Evolutionary conservation across 192 early-diverging fungal genomes (phyloP).

Genomic region (Linnemannia elongata): DNA sequence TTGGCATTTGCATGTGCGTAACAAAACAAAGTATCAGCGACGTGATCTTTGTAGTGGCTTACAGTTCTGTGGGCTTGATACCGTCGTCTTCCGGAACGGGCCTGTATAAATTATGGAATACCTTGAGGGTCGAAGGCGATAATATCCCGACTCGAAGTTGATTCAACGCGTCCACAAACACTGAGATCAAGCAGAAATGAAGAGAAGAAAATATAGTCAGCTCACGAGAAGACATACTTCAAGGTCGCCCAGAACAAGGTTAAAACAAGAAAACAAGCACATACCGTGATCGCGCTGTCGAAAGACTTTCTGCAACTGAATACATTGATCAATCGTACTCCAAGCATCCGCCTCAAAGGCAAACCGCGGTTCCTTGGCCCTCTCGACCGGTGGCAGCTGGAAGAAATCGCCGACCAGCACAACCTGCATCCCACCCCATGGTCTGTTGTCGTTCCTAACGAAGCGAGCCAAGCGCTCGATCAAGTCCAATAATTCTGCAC

Average conservation of each 20-base stretch:
- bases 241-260: background rate
- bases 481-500: slow-evolving; percentile 77
- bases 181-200: background rate
- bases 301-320: slow-evolving; percentile 82
- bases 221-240: too few species aligned
- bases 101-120: slow-evolving; percentile 58
- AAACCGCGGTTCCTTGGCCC: slow-evolving; percentile 58
- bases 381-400: slow-evolving; percentile 82
- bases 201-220: background rate
- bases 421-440: slow-evolving; percentile 85
- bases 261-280: background rate
- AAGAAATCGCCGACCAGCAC: slow-evolving; percentile 82
- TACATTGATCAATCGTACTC: slow-evolving; percentile 64
- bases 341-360: slow-evolving; percentile 76
- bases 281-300: slow-evolving; percentile 81
- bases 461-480: slow-evolving; percentile 73
- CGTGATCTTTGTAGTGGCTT: slow-evolving; percentile 21
- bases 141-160: slow-evolving; percentile 84
- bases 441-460: slow-evolving; percentile 44
- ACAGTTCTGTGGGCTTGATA: slow-evolving; percentile 79
- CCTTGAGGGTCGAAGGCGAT: slow-evolving; percentile 62
- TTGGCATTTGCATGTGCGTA: too few species aligned
- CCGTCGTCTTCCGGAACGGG: slow-evolving; percentile 58
- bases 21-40: background rate
- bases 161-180: slow-evolving; percentile 86